A percentile compares a stretch with the other conserved stretches of the same genome.
These are phyloP conservation scores for Phycomyces blakesleeanus DNA, from an alignment of 192 early-diverging fungal genomes.

Conservation along the genomic window DNA sequence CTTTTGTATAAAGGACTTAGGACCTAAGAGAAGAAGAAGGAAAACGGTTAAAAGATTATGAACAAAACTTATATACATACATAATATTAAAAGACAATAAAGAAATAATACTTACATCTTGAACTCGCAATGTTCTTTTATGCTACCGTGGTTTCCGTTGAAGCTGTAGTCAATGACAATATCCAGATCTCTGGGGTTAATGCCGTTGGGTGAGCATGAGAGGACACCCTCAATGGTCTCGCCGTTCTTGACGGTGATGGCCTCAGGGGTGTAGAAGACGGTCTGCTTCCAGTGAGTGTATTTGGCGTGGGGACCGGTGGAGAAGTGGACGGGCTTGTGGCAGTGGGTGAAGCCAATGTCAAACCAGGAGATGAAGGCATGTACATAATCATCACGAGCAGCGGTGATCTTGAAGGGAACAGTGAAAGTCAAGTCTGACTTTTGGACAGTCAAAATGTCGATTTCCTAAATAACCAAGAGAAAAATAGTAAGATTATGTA, in stretches of 20 bases:
- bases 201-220: conserved; percentile 60
- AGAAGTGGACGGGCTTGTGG: conserved; percentile 79
- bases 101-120: conserved; percentile 23
- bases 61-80: too few relatives aligned
- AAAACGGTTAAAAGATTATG: too few relatives aligned
- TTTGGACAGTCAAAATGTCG: conserved; percentile 82
- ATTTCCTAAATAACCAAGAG: conserved; percentile 27
- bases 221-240: conserved; percentile 61
- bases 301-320: conserved; percentile 77
- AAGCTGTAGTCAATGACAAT: conserved; percentile 75
- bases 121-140: conserved; percentile 26
- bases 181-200: conserved; percentile 92
- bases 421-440: conserved; percentile 82
- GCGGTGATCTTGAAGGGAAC: conserved; percentile 79
- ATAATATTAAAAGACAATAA: neutral
- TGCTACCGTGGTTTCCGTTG: conserved; percentile 41
- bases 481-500: too few relatives aligned
- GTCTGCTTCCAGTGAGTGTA: conserved; percentile 99
- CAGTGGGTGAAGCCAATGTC: conserved; percentile 93
- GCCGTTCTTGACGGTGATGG: conserved; percentile 67
- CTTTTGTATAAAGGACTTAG: too few relatives aligned
- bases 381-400: conserved; percentile 79
- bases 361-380: conserved; percentile 95
- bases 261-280: conserved; percentile 87
- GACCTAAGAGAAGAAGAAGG: too few relatives aligned